Base-by-base conservation (phyloP, 164 flowering plant species). In the Nymphaea thermarum region DNA sequence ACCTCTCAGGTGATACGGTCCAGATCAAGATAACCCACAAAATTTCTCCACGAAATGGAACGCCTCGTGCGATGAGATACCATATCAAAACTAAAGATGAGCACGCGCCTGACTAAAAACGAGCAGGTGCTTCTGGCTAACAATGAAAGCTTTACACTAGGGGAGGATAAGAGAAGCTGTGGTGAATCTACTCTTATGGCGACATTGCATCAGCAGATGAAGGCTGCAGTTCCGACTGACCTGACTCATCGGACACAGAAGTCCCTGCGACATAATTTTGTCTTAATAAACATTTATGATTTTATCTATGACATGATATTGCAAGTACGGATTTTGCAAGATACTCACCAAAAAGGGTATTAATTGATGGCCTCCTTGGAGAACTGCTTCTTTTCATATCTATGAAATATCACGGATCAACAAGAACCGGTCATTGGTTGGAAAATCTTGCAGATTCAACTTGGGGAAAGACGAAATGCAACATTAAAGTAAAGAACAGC, bases 231-330 rank as follows among this genome's bases (percentile, higher is more conserved):
- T 67, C 47, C 36, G 47, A 44, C 44, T 71, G 81, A 18, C 71
- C 65, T 11, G 84, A 66, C 42, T 78, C 80, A 62, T 88, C 84
- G 65, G 79, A 55, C 5, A 55, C 75, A 64, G 85, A 80, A 74
- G 82, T 85, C 80, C 84, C 94, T 88, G 69, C 15, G 5, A 73
- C 45, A 67, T 18, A 15, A 44, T 36, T 60, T 7, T 17, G 7
- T 10, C 3, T 18, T 55, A 43, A 12, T 42, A 64, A 18, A 65
- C 3, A n/a, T 16, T 6, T 17, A 47, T 42, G 12, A 12, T 12
- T 43, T 44, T 12, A 66, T 4, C 44, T 61, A 59, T 25, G 44
- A 51, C 4, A 43, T 43, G 10, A 1, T n/a, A 4, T 3, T 70
- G 61, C 17, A 45, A 55, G n/a, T n/a, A 41, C 47, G n/a, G 45